A percentile compares a stretch with the other conserved stretches of the same genome.
These are phyloP conservation scores for Vicia villosa DNA, from an alignment of 306 rosid species.

Conservation along the genomic window DNA sequence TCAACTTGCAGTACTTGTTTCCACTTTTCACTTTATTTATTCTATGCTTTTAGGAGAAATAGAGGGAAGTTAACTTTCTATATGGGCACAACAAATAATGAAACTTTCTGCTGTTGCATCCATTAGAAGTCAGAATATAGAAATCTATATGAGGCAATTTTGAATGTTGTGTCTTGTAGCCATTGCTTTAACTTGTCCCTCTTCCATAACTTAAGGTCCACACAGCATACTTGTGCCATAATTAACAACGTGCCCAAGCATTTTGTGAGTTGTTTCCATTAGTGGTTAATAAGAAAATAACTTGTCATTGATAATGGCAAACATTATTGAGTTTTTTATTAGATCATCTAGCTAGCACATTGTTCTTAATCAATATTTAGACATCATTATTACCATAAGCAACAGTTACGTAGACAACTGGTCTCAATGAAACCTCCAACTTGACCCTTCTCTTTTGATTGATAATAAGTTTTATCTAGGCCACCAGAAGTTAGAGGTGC, in stretches of 20 bases:
- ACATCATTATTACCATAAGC: constrained; percentile 30
- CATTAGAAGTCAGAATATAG: neutral
- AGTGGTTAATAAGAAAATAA: constrained; percentile 40
- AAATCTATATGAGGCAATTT: neutral
- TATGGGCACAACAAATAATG: neutral
- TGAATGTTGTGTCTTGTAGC: constrained; percentile 21
- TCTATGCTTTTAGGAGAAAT: neutral
- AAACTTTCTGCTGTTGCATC: neutral
- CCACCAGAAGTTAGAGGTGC: neutral
- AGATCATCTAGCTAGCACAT: constrained; percentile 26
- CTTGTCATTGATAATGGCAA: constrained; percentile 37
- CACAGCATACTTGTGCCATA: constrained; percentile 22
- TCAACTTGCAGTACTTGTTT: neutral
- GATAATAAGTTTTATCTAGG: neutral
- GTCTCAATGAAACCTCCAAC: constrained; percentile 29
- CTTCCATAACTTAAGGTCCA: constrained; percentile 31
- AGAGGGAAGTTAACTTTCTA: neutral
- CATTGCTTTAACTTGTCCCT: constrained; percentile 24
- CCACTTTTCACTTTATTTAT: neutral
- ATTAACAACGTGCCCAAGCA: constrained; percentile 32
- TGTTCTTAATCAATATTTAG: constrained; percentile 35
- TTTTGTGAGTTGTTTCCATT: constrained; percentile 38
- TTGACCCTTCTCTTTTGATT: constrained; percentile 22
- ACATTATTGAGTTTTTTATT: constrained; percentile 35
- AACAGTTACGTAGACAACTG: constrained; percentile 30